phyloP scores from a whole-genome alignment of 345 rosid species.

The Citrus sinensis region DNA sequence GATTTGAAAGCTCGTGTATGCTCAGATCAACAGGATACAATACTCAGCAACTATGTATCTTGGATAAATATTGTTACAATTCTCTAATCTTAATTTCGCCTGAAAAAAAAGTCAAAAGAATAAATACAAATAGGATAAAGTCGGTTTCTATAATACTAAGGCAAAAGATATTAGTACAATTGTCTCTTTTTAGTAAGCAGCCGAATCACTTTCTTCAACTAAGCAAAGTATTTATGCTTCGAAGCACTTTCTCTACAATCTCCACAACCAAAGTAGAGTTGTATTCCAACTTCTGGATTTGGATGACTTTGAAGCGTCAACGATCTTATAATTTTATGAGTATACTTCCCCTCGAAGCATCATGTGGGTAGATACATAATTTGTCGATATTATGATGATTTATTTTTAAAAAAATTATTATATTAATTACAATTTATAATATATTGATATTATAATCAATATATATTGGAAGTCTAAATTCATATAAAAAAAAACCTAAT shows the following conservation, averaged over 20 bases:
- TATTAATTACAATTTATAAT: no score
- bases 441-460: no score
- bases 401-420: no score
- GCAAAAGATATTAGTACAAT: conserved; percentile 5
- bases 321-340: neutral
- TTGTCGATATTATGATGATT: neutral
- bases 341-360: neutral
- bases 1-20: no score
- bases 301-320: neutral
- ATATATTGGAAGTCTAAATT: no score
- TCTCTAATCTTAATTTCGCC: neutral
- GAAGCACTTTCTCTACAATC: neutral
- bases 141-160: neutral
- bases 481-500: no score
- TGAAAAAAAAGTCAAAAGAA: neutral
- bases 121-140: neutral
- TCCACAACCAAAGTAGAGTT: neutral
- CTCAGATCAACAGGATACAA: no score
- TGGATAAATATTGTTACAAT: no score
- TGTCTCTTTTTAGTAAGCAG: neutral
- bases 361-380: neutral
- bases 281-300: neutral
- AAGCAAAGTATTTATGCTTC: conserved; percentile 25
- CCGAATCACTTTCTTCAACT: conserved; percentile 16
- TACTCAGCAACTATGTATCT: no score